Evolutionary conservation across 2,329 filamentous ascomycete species (phyloP).

Genomic region (Clonostachys rosea): DNA sequence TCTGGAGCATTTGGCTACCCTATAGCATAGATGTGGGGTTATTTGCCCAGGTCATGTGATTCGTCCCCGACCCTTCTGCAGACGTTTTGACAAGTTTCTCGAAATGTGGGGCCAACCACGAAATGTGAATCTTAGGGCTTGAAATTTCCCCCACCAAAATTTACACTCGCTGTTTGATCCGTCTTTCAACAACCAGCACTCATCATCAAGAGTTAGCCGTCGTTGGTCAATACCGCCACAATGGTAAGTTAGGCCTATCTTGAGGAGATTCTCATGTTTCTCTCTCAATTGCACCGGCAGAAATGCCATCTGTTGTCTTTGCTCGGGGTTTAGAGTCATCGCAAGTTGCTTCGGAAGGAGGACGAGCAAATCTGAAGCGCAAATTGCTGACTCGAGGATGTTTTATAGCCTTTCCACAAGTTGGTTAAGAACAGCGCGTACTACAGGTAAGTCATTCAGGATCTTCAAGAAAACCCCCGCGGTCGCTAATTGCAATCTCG

Average conservation of each 20-base stretch:
- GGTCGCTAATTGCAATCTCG: not conserved
- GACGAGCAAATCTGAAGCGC: slow-evolving; percentile 78
- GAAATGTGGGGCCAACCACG: slow-evolving; percentile 4
- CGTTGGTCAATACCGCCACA: slow-evolving; percentile 52
- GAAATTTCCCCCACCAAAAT: slow-evolving; percentile 33
- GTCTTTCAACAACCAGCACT: slow-evolving; percentile 12
- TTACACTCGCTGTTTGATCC: slow-evolving; percentile 8
- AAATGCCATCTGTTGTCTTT: slow-evolving; percentile 38
- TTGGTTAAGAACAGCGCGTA: slow-evolving; percentile 96
- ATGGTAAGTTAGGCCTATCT: slow-evolving; percentile 61
- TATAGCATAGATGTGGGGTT: too few relatives aligned
- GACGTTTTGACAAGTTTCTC: not conserved
- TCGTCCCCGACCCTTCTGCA: slow-evolving; percentile 31
- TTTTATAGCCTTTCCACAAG: slow-evolving; percentile 81
- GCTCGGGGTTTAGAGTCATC: slow-evolving; percentile 61
- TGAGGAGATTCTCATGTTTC: slow-evolving; percentile 7
- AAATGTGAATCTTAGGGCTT: slow-evolving; percentile 27
- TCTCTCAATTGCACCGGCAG: slow-evolving; percentile 21
- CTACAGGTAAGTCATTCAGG: slow-evolving; percentile 72
- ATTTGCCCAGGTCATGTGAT: slow-evolving; percentile 17
- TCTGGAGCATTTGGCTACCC: too few relatives aligned
- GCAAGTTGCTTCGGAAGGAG: slow-evolving; percentile 97
- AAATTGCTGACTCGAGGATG: slow-evolving; percentile 97
- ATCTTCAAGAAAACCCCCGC: not conserved
- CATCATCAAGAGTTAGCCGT: slow-evolving; percentile 29